These are phyloP conservation scores for Colletotrichum camelliae DNA, from an alignment of 2,329 filamentous ascomycete species.

Conservation along the genomic window DNA sequence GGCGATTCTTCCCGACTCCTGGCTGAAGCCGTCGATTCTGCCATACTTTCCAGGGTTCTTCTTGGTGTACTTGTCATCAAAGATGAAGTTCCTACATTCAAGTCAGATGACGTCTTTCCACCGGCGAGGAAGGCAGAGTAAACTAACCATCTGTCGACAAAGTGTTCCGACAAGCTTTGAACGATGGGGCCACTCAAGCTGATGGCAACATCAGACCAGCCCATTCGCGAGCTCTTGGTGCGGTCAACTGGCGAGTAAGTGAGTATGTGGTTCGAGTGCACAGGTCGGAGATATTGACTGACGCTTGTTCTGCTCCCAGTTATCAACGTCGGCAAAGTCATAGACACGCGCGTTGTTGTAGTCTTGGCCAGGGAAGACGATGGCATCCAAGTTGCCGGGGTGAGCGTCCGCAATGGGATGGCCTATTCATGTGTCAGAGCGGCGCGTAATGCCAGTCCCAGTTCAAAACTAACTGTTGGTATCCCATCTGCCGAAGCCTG, in stretches of 20 bases:
- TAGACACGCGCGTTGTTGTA: slow-evolving; percentile 89
- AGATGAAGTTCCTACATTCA: slow-evolving; percentile 78
- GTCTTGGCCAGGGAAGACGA: slow-evolving; percentile 88
- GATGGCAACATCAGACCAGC: slow-evolving; percentile 87
- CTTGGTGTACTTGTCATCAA: slow-evolving; percentile 74
- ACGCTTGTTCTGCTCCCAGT: slow-evolving; percentile 85
- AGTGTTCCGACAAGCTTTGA: slow-evolving; percentile 77
- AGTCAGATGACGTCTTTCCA: neutral
- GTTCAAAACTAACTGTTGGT: slow-evolving; percentile 65
- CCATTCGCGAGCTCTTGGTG: slow-evolving; percentile 82
- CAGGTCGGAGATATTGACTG: slow-evolving; percentile 23
- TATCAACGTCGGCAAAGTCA: slow-evolving; percentile 78
- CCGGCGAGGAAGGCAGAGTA: neutral
- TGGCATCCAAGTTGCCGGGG: slow-evolving; percentile 75
- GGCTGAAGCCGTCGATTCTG: slow-evolving; percentile 26
- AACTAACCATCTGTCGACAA: slow-evolving; percentile 77
- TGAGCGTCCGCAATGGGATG: slow-evolving; percentile 87
- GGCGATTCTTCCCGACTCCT: slow-evolving; percentile 12
- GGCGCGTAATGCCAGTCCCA: neutral
- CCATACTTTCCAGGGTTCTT: slow-evolving; percentile 58
- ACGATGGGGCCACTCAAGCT: slow-evolving; percentile 78
- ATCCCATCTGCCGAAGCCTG: slow-evolving; percentile 84
- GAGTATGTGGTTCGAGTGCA: neutral
- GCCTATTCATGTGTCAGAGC: slow-evolving; percentile 34
- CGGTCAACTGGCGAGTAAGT: slow-evolving; percentile 65